Base-by-base conservation (phyloP, 495 filamentous ascomycete species). In the Clohesyomyces aquaticus region DNA sequence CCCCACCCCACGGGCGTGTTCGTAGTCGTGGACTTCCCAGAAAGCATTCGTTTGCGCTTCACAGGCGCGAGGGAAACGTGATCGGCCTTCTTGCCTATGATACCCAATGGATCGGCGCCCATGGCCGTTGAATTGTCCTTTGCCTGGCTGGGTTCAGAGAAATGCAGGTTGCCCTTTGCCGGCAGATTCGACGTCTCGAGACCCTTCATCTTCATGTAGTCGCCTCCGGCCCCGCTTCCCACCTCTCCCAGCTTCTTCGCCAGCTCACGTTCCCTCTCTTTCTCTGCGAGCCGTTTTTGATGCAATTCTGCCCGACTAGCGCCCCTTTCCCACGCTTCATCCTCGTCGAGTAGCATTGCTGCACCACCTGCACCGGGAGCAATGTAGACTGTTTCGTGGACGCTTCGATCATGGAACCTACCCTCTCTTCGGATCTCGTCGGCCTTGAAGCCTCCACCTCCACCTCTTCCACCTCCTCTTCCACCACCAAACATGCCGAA, bases 241-340 rank as follows among this genome's bases (percentile, higher is more conserved):
- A 81, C 79, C 3, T 80, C 79, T 19, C 80, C 81, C 8, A 98
- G 81, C 61, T 82, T 86, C 67, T 84, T 83, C 23, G 87, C 87
- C 50, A 98, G 85, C 48, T 96, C 89, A 8, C 86, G 80, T 74
- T 98, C 94, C 61, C 86, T 88, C 70, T 96, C 86, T 55, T 87
- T 81, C 21, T 85, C 85, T 11, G 81, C 86, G 1, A 93, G 80
- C 4, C 86, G 83, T 45, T 87, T 83, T 46, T 87, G 85, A 59
- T 90, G 74, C 8, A 81, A 81, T 38, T 92, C 90, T 66, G 88
- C 85, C 72, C 82, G 83, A 81, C 79, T 77, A 72, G 72, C 25
- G 55, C 84, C 67, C 63, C 81, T 57, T 72, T 82, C 72, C 29
- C 73, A 82, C 45, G 83, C 81, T 51, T 86, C 78, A 11, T 87